A percentile compares a stretch with the other conserved stretches of the same genome.
Evolutionary conservation across 129 eudicot genomes (phyloP).

Genomic region (Dittrichia graveolens): DNA sequence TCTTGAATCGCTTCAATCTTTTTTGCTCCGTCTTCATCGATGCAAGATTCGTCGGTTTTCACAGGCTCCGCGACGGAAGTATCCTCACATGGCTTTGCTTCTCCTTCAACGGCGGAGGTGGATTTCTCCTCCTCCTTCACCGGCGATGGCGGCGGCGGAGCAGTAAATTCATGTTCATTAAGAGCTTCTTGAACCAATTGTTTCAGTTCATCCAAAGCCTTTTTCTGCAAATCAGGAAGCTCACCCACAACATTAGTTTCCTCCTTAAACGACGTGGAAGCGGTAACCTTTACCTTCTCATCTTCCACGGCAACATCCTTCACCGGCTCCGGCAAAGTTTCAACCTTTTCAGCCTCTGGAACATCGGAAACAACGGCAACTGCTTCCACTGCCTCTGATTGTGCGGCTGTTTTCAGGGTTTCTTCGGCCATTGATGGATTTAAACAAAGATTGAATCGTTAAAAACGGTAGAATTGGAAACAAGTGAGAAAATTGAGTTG

Average conservation of each 20-base stretch:
- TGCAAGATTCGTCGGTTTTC: conserved; percentile 37
- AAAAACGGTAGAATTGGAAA: background rate
- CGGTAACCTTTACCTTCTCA: conserved; percentile 41
- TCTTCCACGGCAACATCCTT: conserved; percentile 26
- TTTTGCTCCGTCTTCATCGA: conserved; percentile 48
- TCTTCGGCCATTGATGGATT: conserved; percentile 50
- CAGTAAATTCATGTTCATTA: conserved; percentile 54
- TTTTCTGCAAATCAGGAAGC: conserved; percentile 36
- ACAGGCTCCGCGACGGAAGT: conserved; percentile 20
- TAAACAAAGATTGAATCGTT: background rate
- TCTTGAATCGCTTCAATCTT: conserved; percentile 73
- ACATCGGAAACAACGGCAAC: conserved; percentile 47
- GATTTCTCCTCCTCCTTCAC: conserved; percentile 34
- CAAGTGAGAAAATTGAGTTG: conserved; percentile 3
- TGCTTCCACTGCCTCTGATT: background rate
- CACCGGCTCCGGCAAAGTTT: conserved; percentile 32
- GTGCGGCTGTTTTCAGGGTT: conserved; percentile 34
- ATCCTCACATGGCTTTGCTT: conserved; percentile 11
- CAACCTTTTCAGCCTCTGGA: conserved; percentile 43
- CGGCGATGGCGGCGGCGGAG: conserved; percentile 41
- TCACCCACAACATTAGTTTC: conserved; percentile 55
- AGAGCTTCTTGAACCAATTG: conserved; percentile 56
- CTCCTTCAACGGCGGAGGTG: conserved; percentile 18
- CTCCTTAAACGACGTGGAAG: conserved; percentile 59
- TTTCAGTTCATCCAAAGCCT: conserved; percentile 65